Evolutionary conservation across 257 asterid species (phyloP).

Genomic region (Henckelia pumila): DNA sequence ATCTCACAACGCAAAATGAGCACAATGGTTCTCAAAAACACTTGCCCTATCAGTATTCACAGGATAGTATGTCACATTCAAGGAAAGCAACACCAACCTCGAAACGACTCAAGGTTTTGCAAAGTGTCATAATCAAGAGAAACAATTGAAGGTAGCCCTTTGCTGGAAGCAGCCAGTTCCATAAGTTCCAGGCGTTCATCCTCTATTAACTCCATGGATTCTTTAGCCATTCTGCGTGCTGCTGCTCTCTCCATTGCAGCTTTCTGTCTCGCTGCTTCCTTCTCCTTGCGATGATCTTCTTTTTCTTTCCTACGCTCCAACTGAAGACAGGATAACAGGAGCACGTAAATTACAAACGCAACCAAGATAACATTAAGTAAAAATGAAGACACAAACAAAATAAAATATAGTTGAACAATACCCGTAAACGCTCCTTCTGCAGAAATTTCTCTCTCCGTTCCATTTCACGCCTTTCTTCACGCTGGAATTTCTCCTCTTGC

Average conservation of each 20-base stretch:
- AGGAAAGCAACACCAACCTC: slow-evolving; percentile 62
- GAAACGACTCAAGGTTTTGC: slow-evolving; percentile 78
- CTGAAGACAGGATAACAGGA: slow-evolving; percentile 34
- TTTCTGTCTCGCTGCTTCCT: slow-evolving; percentile 79
- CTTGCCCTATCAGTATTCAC: slow-evolving; percentile 12
- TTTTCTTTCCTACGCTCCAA: slow-evolving; percentile 92
- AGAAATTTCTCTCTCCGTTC: slow-evolving; percentile 88
- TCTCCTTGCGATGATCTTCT: slow-evolving; percentile 82
- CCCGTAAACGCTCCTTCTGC: slow-evolving; percentile 86
- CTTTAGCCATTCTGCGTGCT: slow-evolving; percentile 89
- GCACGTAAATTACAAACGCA: slow-evolving; percentile 4
- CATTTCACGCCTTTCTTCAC: slow-evolving; percentile 98
- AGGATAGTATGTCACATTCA: not conserved
- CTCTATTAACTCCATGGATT: slow-evolving; percentile 92
- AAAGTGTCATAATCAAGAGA: slow-evolving; percentile 86
- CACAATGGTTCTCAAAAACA: slow-evolving; percentile 7
- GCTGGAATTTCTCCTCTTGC: slow-evolving; percentile 89
- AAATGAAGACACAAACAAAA: slow-evolving; percentile 1
- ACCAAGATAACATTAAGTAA: slow-evolving; percentile 15
- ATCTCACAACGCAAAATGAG: slow-evolving; percentile 1
- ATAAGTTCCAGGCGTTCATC: slow-evolving; percentile 96
- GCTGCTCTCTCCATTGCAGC: slow-evolving; percentile 93
- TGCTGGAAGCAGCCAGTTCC: slow-evolving; percentile 94
- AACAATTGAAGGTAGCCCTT: slow-evolving; percentile 75
- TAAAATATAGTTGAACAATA: slow-evolving; percentile 28